Evolutionary conservation across 148 eudicot genomes (phyloP).

Genomic region (Bassia scoparia): DNA sequence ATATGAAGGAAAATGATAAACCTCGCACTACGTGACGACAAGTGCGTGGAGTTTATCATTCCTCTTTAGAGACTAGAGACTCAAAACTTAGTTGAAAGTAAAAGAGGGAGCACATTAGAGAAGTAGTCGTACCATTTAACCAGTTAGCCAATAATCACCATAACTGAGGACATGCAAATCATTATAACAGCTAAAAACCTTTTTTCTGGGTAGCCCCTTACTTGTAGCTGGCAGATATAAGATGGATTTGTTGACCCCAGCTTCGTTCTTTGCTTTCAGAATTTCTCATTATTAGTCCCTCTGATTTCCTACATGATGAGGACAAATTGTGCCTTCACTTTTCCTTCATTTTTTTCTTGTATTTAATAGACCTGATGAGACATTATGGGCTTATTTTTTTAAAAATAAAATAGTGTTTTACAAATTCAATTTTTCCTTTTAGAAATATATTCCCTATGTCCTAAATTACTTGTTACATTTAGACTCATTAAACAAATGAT

Average conservation of each 20-base stretch:
- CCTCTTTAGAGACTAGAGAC: too few species aligned
- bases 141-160: not conserved
- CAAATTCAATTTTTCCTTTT: not conserved
- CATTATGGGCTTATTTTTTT: slow-evolving; percentile 4
- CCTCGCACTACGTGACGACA: too few species aligned
- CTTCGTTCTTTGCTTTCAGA: slow-evolving; percentile 11
- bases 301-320: slow-evolving; percentile 18
- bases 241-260: slow-evolving; percentile 27
- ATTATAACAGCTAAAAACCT: not conserved
- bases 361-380: slow-evolving; percentile 20
- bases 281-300: slow-evolving; percentile 23
- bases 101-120: not conserved
- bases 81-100: too few species aligned
- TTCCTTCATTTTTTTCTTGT: not conserved
- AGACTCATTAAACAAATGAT: too few species aligned
- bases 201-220: slow-evolving; percentile 1
- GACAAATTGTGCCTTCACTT: slow-evolving; percentile 20
- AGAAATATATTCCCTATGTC: too few species aligned
- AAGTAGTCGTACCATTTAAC: too few species aligned
- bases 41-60: too few species aligned
- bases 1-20: too few species aligned
- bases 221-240: slow-evolving; percentile 22
- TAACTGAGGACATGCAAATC: slow-evolving; percentile 24
- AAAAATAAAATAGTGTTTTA: too few species aligned
- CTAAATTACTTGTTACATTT: too few species aligned